Base-by-base conservation (phyloP, 2,329 filamentous ascomycete species). In the Domatiomyces globalis region DNA sequence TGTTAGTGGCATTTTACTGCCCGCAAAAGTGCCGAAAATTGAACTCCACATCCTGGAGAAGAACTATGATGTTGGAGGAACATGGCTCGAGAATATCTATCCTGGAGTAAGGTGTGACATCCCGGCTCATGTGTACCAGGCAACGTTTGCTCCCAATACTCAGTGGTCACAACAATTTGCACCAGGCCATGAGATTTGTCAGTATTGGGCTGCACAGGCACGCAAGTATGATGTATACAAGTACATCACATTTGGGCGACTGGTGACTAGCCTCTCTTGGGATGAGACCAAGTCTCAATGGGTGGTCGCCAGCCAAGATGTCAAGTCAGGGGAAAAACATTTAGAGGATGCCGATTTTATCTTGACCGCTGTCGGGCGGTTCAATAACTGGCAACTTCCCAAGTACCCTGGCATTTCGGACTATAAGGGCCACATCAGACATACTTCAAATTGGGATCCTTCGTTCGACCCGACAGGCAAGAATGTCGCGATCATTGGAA, bases 171-270 rank as follows among this genome's bases (percentile, higher is more conserved):
- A 58, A 29, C 50, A 56, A 29, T 62, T 57, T 43, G 55, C 58
- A 5, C 43, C 49, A 17, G 58, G 59, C 12, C 19, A 39, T 19
- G 60, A 62, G 46, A 62, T 62, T 48, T 36, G 48, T n/a, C 50
- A 54, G 10, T 62, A 61, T 48, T 56, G 57, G 52, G 48, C 60
- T 44, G 46, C 27, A 1, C 51, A 53, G 20, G 58, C 58, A 20
- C 54, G 51, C 3, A 57, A 61, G 43, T 61, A 59, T 49, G 52
- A 58, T 33, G 69, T 81, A 0, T 77, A 75, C 61, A 71, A 70
- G 49, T 73, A 80, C 59, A 74, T 80, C 39, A 71, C 76, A 1
- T 80, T 81, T 66, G 78, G 76, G 58, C 75, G 73, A 0, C 63
- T 67, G 0, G 76, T 80, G 2, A 67, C 75, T 22, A 68, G 71